Evolutionary conservation across 371 early-diverging fungal species (phyloP), one percentile per base, ranked within the genome.

Genomic region (Rhizopus sp.): DNA sequence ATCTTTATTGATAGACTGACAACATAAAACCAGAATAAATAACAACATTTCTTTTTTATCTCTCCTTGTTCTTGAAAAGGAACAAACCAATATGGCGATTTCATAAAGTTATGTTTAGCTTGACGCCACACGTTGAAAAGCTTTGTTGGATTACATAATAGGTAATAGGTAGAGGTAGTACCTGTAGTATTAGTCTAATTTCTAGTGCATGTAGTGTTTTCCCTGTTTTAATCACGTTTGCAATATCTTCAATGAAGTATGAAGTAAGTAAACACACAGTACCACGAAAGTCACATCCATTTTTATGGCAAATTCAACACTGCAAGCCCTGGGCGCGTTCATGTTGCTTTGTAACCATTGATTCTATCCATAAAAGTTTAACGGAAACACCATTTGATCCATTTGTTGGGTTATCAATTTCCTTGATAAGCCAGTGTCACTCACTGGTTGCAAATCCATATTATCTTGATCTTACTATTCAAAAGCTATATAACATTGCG

Each of bases 381-480:
- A 51, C 40, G 40, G 38, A 39, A 39, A 13, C 37, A 39, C 40
- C 41, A 0, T 41, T 53, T 31, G 15, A 53, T 41, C 17, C 7
- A 40, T 53, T 53, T 53, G 40, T 53, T 53, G 32, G 32, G 6
- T 53, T 40, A 7, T 53, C 42, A 31, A n/a, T 53, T 41, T 53
- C 32, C 32, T 32, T 53, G 8, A 53, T 53, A 41, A 41, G 53
- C 42, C 42, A 41, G 42, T 15, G n/a, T 41, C 15, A 41, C 13
- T 41, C 33, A 41, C 42, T 41, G 16, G 39, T 23, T 23, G 23
- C 23, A 39, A 41, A 53, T 32, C 53, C 41, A 29, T 41, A 32
- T 41, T 32, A 41, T 5, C 15, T 13, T 41, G 32, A 41, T 31
- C n/a, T 41, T n/a, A 53, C 53, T 1, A 15, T 53, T 13, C 42